Base-by-base conservation (phyloP, 106 monocot genomes). In the Cymbidium sinense region DNA sequence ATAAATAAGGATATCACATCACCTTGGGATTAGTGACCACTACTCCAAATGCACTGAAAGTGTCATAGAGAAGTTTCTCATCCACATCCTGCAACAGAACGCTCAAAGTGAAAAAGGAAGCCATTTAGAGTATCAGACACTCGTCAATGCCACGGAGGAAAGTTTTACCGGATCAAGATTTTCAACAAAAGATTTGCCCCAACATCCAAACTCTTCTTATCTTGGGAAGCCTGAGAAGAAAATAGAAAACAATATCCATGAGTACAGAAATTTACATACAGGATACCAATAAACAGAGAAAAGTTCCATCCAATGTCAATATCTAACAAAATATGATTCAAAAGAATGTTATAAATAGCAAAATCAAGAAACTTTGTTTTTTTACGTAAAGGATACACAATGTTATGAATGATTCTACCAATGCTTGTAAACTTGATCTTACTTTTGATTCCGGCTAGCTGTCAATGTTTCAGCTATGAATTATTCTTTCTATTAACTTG, bases 21-120 rank as follows among this genome's bases (percentile, higher is more conserved):
- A 95, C 95, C 95, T 95, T 95, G 3, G 95, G 95, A 89, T 95
- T 95, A 4, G 90, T 93, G 20, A 95, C 95, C 73, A 95, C 93
- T 34, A 87, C 93, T 28, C 95, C 95, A 85, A 95, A 95, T 80
- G 95, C 95, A 87, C 87, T 95, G 84, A 95, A 95, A 37, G 95
- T 95, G 81, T 95, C 95, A 75, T 95, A 95, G 69, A 95, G 95
- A 84, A 95, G 92, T 50, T 95, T 95, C 75, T 95, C 95, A 76
- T 95, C 95, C 12, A 95, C 93, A 84, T 95, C 95, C 95, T 95
- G 82, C 58, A 81, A 70, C 6, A 47, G 27, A 69, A 80, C 33
- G 34, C 43, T 37, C 21, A 11, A 44, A 64, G n/a, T 74, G 15
- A 74, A 13, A 71, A 43, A 43, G 15, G 28, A 74, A 74, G 25